These are phyloP conservation scores for Gymnopilus dilepis DNA, from an alignment of 768 basidiomycete species.

Conservation along the genomic window DNA sequence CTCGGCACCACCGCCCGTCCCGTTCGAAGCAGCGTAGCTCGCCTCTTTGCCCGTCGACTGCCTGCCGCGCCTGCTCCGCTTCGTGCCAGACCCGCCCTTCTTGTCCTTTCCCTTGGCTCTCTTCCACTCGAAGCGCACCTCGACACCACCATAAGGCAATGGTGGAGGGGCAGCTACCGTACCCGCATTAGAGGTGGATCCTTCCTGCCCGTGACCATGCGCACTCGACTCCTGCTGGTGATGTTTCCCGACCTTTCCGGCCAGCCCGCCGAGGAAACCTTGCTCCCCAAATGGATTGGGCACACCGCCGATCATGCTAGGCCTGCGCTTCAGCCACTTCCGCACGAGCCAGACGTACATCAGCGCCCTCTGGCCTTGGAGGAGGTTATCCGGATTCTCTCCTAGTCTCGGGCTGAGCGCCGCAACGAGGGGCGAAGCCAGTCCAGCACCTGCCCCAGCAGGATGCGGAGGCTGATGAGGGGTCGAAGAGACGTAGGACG, in stretches of 20 bases:
- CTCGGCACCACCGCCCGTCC: constrained; percentile 17
- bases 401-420: constrained; percentile 24
- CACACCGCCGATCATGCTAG: constrained; percentile 45
- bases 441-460: constrained; percentile 8
- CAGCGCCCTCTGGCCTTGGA: constrained; percentile 40
- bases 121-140: constrained; percentile 84
- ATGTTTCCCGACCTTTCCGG: constrained; percentile 20
- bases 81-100: constrained; percentile 30
- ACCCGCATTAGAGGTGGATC: constrained; percentile 17
- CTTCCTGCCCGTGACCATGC: constrained; percentile 21
- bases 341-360: constrained; percentile 81
- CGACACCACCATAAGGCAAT: constrained; percentile 49
- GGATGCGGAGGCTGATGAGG: constrained; percentile 35
- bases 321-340: constrained; percentile 70
- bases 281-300: constrained; percentile 38
- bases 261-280: constrained; percentile 34
- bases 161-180: constrained; percentile 15
- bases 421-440: constrained; percentile 32
- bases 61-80: constrained; percentile 23
- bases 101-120: constrained; percentile 48
- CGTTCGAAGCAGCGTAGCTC: constrained; percentile 3
- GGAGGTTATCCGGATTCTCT: constrained; percentile 28
- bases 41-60: constrained; percentile 14
- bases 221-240: constrained; percentile 22
- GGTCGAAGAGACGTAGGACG: constrained; percentile 58